Evolutionary conservation across 164 flowering plant genomes (phyloP).

Genomic region (Tinospora cordifolia): DNA sequence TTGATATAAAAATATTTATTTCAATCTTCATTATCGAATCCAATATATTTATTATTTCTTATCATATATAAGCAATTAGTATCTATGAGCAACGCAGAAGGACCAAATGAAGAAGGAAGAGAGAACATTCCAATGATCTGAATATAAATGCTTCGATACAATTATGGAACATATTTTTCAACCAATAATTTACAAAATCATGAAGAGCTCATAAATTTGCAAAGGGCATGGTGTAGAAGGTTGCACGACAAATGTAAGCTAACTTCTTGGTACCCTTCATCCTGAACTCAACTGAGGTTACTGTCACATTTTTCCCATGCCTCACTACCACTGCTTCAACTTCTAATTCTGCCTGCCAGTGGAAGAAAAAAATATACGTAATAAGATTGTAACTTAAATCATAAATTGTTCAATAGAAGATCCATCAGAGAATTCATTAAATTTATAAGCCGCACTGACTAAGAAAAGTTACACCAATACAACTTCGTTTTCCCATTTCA

Average conservation of each 20-base stretch:
- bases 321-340: slow-evolving; percentile 49
- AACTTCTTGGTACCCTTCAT: slow-evolving; percentile 38
- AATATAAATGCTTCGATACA: neutral
- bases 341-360: slow-evolving; percentile 39
- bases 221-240: slow-evolving; percentile 45
- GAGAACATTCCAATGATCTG: neutral
- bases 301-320: slow-evolving; percentile 61
- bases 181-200: neutral
- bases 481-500: too few relatives aligned
- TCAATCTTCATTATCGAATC: too few relatives aligned
- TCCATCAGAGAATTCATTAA: neutral
- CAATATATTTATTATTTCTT: too few relatives aligned
- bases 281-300: slow-evolving; percentile 46
- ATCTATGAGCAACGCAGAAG: too few relatives aligned
- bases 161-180: neutral
- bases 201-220: slow-evolving; percentile 35
- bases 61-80: too few relatives aligned
- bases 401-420: neutral
- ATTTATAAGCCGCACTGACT: neutral
- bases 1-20: too few relatives aligned
- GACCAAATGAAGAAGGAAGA: too few relatives aligned
- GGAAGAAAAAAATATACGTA: neutral
- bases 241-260: slow-evolving; percentile 47
- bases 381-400: neutral
- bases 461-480: too few relatives aligned